Base-by-base conservation (phyloP, 2,329 filamentous ascomycete species). In the Phaeosphaeriaceae sp. region DNA sequence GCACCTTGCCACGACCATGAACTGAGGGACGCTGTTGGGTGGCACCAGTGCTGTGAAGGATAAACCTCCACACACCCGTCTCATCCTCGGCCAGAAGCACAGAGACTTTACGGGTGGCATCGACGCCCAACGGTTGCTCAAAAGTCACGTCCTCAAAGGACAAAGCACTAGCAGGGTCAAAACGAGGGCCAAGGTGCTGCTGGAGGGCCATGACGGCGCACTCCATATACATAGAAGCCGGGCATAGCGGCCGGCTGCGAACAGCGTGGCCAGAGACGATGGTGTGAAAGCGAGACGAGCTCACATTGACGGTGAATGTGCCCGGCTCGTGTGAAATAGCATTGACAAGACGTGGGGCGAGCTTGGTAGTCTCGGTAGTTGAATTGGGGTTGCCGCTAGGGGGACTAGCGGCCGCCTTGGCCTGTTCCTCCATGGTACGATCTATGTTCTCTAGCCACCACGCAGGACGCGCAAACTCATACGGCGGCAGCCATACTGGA, bases 221-320 rank as follows among this genome's bases (percentile, higher is more conserved):
- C 39, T 63, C 60, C 55, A 63, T 55, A 23, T 61, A 58, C 56
- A 63, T 50, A 5, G 60, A 52, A 15, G 60, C 56, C 3, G 60
- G 60, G 26, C 54, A 60, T 7, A 61, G 50, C 20, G 53, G 48
- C 6, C 50, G 45, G 6, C 47, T 42, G 9, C 50, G 43, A 17
- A 63, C 58, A 9, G 58, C 56, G 47, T 61, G 58, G 9, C 58
- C 60, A 11, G 34, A 34, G 21, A 61, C 52, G 15, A 56, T 28
- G 17, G 46, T 29, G 7, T 32, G 29, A 28, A 59, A 61, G 5
- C 51, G n/a, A n/a, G n/a, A n/a, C n/a, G n/a, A n/a, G 47, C 9
- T 23, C 20, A 4, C 17, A n/a, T 26, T 48, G 11, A 38, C 47
- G n/a, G n/a, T n/a, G n/a, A n/a, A n/a, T n/a, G n/a, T n/a, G n/a